Evolutionary conservation across 306 rosid species (phyloP).

Genomic region (Prunus mira): DNA sequence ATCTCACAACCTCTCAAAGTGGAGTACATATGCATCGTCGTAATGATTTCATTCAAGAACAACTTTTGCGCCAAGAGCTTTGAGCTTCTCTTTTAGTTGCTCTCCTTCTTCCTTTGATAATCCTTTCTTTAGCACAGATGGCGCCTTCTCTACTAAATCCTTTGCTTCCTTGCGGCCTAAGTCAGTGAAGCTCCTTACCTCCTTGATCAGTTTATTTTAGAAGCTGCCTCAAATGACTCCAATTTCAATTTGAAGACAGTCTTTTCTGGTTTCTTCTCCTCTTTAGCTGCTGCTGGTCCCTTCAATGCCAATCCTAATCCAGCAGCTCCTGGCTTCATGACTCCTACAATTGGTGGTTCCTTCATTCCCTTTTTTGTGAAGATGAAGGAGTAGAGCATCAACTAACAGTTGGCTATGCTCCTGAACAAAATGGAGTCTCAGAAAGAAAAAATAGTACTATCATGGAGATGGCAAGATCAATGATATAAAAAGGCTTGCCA

Average conservation of each 20-base stretch:
- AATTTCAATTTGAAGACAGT: constrained; percentile 71
- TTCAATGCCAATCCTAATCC: constrained; percentile 57
- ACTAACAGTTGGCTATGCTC: no score
- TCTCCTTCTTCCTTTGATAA: constrained; percentile 88
- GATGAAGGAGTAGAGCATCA: no score
- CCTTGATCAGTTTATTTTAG: constrained; percentile 82
- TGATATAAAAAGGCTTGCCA: no score
- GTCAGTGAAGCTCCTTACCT: constrained; percentile 76
- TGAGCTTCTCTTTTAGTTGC: constrained; percentile 72
- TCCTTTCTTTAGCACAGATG: constrained; percentile 69
- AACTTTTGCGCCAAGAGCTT: constrained; percentile 86
- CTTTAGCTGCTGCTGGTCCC: constrained; percentile 54
- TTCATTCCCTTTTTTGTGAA: constrained; percentile 50
- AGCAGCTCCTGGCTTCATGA: constrained; percentile 69
- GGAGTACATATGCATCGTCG: neutral
- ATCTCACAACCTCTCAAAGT: neutral
- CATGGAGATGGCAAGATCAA: no score
- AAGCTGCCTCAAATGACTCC: constrained; percentile 74
- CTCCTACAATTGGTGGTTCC: constrained; percentile 60
- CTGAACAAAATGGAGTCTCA: no score
- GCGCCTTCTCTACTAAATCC: constrained; percentile 80
- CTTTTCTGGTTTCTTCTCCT: constrained; percentile 80
- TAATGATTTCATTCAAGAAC: constrained; percentile 54
- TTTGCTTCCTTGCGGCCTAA: constrained; percentile 87
- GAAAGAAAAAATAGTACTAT: no score